Percentiles rank a stretch among this genome's conserved stretches.
Evolutionary conservation across 805 yeast genomes (phyloP).

Genomic region (Pichia nakasei): DNA sequence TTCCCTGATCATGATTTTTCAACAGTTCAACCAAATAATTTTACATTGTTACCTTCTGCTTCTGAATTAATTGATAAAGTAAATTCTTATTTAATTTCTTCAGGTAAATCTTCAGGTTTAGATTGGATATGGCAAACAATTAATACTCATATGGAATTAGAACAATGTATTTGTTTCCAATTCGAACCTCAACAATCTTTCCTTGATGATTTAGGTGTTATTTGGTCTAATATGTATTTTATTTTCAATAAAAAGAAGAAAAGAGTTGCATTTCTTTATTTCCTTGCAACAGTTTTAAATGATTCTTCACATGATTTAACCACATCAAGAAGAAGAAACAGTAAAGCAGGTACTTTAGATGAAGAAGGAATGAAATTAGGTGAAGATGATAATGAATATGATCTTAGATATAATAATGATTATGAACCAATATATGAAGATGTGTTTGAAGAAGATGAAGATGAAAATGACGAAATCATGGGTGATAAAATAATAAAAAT

Average conservation of each 20-base stretch:
- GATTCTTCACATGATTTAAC: conserved; percentile 3
- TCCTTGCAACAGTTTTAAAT: conserved; percentile 40
- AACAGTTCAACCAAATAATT: conserved; percentile 71
- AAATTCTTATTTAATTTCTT: conserved; percentile 65
- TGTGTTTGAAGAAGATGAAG: conserved; percentile 32
- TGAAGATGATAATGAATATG: conserved; percentile 29
- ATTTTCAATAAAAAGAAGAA: conserved; percentile 85
- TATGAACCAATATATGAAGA: conserved; percentile 23
- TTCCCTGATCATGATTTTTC: conserved; percentile 96
- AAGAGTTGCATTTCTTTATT: conserved; percentile 78
- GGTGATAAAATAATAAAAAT: conserved; percentile 30
- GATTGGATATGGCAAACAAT: conserved; percentile 82
- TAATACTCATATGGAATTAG: conserved; percentile 71
- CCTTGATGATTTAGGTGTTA: conserved; percentile 48
- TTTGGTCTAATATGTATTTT: conserved; percentile 84
- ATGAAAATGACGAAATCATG: conserved; percentile 27
- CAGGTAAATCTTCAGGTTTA: conserved; percentile 47
- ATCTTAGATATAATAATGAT: conserved; percentile 24
- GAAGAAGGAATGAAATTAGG: conserved; percentile 22
- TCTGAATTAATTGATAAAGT: conserved; percentile 52
- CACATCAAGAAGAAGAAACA: conserved; percentile 21
- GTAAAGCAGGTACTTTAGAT: conserved; percentile 26
- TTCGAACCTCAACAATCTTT: conserved; percentile 58
- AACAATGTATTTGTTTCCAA: conserved; percentile 54
- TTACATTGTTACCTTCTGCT: conserved; percentile 44